These are phyloP conservation scores for Leccinellum luteum DNA, from an alignment of 768 basidiomycete species.

Conservation along the genomic window DNA sequence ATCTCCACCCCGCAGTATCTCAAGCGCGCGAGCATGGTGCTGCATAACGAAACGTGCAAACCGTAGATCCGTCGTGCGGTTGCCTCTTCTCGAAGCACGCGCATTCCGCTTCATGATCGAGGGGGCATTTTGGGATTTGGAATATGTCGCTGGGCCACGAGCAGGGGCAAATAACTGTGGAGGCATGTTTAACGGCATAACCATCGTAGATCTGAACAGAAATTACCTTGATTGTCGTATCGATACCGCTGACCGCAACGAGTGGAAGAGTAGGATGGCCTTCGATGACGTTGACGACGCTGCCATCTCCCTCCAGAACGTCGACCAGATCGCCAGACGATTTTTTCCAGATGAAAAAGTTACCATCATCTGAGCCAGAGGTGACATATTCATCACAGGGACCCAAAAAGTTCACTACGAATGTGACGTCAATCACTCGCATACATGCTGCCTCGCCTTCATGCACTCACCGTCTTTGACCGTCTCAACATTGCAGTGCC, in stretches of 20 bases:
- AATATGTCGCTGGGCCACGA: constrained; percentile 46
- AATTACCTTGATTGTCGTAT: constrained; percentile 75
- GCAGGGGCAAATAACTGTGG: constrained; percentile 65
- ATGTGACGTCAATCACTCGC: neutral
- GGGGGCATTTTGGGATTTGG: constrained; percentile 49
- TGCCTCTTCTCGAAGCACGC: constrained; percentile 30
- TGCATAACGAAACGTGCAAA: constrained; percentile 32
- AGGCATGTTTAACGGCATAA: neutral
- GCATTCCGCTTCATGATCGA: constrained; percentile 58
- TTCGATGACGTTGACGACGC: constrained; percentile 84
- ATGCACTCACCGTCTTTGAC: constrained; percentile 75
- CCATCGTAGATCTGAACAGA: neutral
- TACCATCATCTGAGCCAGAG: constrained; percentile 86
- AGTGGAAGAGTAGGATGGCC: constrained; percentile 76
- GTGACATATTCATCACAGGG: constrained; percentile 72
- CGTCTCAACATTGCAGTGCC: constrained; percentile 77
- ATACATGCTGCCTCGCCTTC: neutral
- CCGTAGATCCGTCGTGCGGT: constrained; percentile 21
- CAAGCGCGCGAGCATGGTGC: constrained; percentile 28
- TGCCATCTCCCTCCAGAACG: constrained; percentile 80
- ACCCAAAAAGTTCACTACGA: constrained; percentile 79
- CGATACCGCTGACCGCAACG: constrained; percentile 86
- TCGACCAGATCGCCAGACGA: constrained; percentile 59
- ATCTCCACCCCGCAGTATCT: constrained; percentile 21
- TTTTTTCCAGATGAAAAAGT: constrained; percentile 88